Conservation (phyloP, 805 yeast genomes). For the Ogataea degrootiae region DNA sequence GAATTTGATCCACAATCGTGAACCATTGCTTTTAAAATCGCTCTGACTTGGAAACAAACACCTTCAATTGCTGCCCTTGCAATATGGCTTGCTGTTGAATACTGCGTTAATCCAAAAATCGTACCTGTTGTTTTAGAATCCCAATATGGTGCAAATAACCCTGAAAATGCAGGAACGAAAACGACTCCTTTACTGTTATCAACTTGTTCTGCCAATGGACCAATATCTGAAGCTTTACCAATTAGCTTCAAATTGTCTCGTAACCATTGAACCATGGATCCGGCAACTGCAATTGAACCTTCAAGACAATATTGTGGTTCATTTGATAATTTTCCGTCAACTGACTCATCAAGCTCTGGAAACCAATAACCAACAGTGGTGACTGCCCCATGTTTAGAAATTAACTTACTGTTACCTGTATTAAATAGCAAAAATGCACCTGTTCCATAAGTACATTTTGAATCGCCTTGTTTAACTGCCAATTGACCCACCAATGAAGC, state of each 20-base stretch:
- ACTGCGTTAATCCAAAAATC: conserved; percentile 88
- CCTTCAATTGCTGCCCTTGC: conserved; percentile 95
- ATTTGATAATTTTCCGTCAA: conserved; percentile 32
- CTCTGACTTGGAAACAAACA: conserved; percentile 89
- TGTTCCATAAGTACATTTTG: conserved; percentile 95
- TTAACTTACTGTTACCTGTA: conserved; percentile 70
- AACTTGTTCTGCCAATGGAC: conserved; percentile 83
- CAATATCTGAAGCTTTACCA: conserved; percentile 78
- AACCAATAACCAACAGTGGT: conserved; percentile 92
- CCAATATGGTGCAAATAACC: conserved; percentile 96
- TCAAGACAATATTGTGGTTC: conserved; percentile 85
- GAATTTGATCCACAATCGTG: conserved; percentile 59
- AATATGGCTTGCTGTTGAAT: conserved; percentile 85
- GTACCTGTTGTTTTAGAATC: conserved; percentile 89
- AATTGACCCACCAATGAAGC: conserved; percentile 91
- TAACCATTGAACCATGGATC: conserved; percentile 90
- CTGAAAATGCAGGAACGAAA: conserved; percentile 92
- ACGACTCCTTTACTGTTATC: conserved; percentile 85
- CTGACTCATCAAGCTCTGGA: conserved; percentile 51
- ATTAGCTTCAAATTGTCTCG: conserved; percentile 85
- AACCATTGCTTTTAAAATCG: conserved; percentile 86
- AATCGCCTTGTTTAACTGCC: conserved; percentile 78
- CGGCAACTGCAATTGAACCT: conserved; percentile 96
- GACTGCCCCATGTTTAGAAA: conserved; percentile 74
- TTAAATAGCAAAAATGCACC: conserved; percentile 90